phyloP scores from a whole-genome alignment of 192 early-diverging fungal species.

The Gonapodya prolifera region DNA sequence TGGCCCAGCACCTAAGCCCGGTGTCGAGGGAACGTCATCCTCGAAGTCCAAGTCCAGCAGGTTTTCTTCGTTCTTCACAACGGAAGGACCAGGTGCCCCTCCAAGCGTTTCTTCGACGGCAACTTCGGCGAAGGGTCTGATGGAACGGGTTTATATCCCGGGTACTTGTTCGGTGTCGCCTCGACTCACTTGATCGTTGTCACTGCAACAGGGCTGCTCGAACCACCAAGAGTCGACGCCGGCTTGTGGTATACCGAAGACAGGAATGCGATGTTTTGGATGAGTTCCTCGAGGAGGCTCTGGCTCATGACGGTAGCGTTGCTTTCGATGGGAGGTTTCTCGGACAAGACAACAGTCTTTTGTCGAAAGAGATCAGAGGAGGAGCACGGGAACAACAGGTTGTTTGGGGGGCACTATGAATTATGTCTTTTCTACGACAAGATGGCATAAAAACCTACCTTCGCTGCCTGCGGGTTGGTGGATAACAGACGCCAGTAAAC shows the following conservation, averaged over 20 bases:
- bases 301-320: slow-evolving; percentile 53
- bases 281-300: slow-evolving; percentile 70
- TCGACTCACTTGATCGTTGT: slow-evolving; percentile 29
- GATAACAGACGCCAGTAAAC: slow-evolving; percentile 96
- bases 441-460: slow-evolving; percentile 28
- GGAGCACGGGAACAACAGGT: slow-evolving; percentile 8
- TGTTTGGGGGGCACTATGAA: too few relatives aligned
- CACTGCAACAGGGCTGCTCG: too few relatives aligned
- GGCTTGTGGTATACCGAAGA: slow-evolving; percentile 96
- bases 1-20: slow-evolving; percentile 7
- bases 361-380: slow-evolving; percentile 10
- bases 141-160: too few relatives aligned
- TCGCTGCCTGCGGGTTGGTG: slow-evolving; percentile 84
- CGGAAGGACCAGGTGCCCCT: slow-evolving; percentile 26
- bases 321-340: slow-evolving; percentile 72
- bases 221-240: slow-evolving; percentile 58
- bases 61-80: slow-evolving; percentile 40
- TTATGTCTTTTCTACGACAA: too few relatives aligned
- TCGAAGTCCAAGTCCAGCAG: slow-evolving; percentile 62
- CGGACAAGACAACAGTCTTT: slow-evolving; percentile 70
- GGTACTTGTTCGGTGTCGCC: slow-evolving; percentile 33
- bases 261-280: slow-evolving; percentile 72
- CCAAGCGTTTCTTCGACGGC: too few relatives aligned
- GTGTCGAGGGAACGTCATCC: slow-evolving; percentile 16
- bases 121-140: too few relatives aligned